These are phyloP conservation scores for Eucalyptus marginata DNA, from an alignment of 345 rosid species.

Conservation along the genomic window DNA sequence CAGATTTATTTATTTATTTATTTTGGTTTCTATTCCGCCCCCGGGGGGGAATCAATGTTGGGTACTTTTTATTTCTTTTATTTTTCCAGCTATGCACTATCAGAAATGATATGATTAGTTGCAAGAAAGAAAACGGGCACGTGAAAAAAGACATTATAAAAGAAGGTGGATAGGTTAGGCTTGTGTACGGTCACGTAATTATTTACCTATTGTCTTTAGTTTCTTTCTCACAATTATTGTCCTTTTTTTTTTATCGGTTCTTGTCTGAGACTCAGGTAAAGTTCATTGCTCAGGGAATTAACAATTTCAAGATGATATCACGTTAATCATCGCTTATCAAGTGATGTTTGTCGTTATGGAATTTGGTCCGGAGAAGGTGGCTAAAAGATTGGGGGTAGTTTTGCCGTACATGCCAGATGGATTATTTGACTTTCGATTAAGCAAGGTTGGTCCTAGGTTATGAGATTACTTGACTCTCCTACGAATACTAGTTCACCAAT, in stretches of 20 bases:
- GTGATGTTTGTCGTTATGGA: neutral
- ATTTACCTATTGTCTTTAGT: neutral
- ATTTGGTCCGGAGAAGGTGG: neutral
- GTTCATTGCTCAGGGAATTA: neutral
- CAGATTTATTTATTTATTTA: neutral
- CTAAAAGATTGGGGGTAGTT: neutral
- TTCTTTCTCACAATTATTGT: neutral
- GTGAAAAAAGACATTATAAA: neutral
- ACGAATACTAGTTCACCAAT: neutral
- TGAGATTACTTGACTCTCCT: neutral
- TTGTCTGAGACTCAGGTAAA: neutral
- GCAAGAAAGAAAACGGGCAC: neutral
- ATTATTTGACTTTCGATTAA: neutral
- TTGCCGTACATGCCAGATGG: neutral
- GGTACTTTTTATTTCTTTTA: neutral
- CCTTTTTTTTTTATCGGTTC: neutral
- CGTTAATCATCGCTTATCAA: neutral
- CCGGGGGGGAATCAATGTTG: neutral
- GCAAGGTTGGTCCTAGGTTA: neutral
- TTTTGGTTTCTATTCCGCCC: neutral
- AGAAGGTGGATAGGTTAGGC: neutral
- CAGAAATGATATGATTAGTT: neutral
- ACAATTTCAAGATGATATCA: neutral
- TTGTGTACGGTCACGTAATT: neutral
- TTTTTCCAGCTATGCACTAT: neutral